A percentile compares a stretch with the other conserved stretches of the same genome.
phyloP scores from a whole-genome alignment of 2,329 filamentous ascomycete genomes.

The Septoria petroselini region DNA sequence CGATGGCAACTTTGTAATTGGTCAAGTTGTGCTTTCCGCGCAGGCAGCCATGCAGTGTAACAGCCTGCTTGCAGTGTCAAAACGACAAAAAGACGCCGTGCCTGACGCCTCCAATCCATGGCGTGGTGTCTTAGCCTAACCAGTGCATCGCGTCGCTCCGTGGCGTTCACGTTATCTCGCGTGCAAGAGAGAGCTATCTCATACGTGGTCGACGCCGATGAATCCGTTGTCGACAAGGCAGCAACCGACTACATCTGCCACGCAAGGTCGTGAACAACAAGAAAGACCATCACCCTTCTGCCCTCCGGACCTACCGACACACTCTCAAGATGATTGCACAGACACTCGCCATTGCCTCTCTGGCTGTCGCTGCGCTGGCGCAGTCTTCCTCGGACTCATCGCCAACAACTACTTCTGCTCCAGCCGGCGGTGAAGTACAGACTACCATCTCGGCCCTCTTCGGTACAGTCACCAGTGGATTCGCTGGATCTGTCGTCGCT shows the following conservation, averaged over 20 bases:
- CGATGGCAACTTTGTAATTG: no score
- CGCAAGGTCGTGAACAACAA: neutral
- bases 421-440: conserved; percentile 2
- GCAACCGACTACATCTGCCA: neutral
- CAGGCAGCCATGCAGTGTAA: no score
- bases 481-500: conserved; percentile 15
- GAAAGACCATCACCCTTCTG: neutral
- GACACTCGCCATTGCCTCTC: conserved; percentile 8
- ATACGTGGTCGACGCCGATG: conserved; percentile 4
- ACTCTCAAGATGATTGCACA: conserved; percentile 10
- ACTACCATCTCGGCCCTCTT: conserved; percentile 13
- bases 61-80: no score
- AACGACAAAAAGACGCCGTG: no score
- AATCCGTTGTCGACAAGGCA: conserved; percentile 1
- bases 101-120: no score
- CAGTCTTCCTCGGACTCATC: no score
- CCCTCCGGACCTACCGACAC: neutral
- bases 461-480: conserved; percentile 10
- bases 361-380: conserved; percentile 6
- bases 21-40: no score
- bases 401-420: conserved; percentile 8
- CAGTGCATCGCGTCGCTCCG: neutral
- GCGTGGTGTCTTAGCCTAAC: neutral
- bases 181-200: neutral
- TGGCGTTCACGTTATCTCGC: conserved; percentile 2